Evolutionary conservation across 805 yeast genomes (phyloP), one percentile per base, ranked within the genome.

Genomic region (Metschnikowia chrysomelidarum): DNA sequence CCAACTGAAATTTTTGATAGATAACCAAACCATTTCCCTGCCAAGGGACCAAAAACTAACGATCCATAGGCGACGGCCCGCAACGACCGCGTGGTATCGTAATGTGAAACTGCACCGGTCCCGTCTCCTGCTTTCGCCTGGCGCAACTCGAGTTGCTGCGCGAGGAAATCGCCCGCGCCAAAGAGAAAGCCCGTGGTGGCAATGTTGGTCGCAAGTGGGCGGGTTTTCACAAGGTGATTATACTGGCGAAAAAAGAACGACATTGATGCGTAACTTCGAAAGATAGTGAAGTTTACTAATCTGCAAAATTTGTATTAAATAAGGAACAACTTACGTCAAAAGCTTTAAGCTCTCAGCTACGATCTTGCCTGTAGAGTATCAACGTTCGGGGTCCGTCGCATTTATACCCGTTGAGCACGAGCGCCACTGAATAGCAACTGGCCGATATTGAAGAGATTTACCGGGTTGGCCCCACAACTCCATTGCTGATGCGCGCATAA

Each of bases 11-110:
- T 54, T 15, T 52, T 58, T 21, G 67, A 58, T 12, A 87, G 53
- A 7, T 75, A 46, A 36, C 68, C 71, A 58, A 81, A 86, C 86
- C 95, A 85, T 38, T 62, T 73, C 35, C 74, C 76, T 8, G 83
- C 94, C 27, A 87, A 64, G 19, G 91, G 87, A 0, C 91, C 80
- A 54, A 87, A 87, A 7, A 87, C 60, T 2, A 78, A 36, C 0
- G 86, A 77, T 0, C 96, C 96, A 51, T 84, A 88, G 2, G 73
- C 36, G 5, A 74, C 67, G 2, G 91, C 84, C 38, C 95, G 64
- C 1, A 67, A 39, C 0, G 89, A 80, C 39, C 95, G 61, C 3
- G 46, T 41, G 28, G 47, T 61, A 47, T 86, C 87, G 53, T 65
- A 81, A 9, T 10, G 15, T 9, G 30, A 18, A 28, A 22, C 13